Percentiles rank a stretch among this genome's conserved stretches.
These are phyloP conservation scores for Phialocephala sp. DNA, from an alignment of 2,329 filamentous ascomycete species.

Conservation along the genomic window DNA sequence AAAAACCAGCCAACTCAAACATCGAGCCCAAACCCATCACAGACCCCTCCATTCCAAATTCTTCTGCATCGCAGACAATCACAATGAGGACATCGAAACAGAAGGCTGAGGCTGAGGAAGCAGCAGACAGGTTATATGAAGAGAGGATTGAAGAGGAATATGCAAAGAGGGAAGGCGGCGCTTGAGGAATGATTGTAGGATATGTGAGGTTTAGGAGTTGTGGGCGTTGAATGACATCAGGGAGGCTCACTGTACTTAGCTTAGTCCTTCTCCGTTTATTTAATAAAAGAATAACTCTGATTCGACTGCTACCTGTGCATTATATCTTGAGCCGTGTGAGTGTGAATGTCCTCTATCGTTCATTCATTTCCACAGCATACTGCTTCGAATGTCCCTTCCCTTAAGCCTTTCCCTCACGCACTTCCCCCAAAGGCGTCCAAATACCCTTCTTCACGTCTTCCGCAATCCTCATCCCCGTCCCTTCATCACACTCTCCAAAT, in stretches of 20 bases:
- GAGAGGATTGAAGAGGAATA: slow-evolving; percentile 67
- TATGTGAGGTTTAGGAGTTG: neutral
- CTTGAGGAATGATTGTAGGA: slow-evolving; percentile 42
- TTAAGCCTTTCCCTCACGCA: too few relatives aligned
- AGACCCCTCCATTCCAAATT: neutral
- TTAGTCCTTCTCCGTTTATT: slow-evolving; percentile 14
- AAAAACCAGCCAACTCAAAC: slow-evolving; percentile 6
- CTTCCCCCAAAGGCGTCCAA: neutral
- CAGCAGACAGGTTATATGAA: slow-evolving; percentile 50
- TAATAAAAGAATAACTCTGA: neutral
- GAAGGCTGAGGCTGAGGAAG: slow-evolving; percentile 19
- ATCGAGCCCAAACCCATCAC: slow-evolving; percentile 6
- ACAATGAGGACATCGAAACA: neutral
- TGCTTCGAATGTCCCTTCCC: too few relatives aligned
- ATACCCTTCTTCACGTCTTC: neutral
- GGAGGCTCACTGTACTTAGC: slow-evolving; percentile 13
- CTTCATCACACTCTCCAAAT: neutral
- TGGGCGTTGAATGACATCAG: slow-evolving; percentile 9
- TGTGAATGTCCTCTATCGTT: too few relatives aligned
- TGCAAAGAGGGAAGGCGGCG: slow-evolving; percentile 64
- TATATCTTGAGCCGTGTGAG: neutral
- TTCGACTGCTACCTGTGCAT: neutral
- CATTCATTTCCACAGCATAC: too few relatives aligned
- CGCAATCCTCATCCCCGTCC: neutral
- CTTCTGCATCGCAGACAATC: neutral